Evolutionary conservation across 345 rosid species (phyloP), one percentile per base, ranked within the genome.

Genomic region (Stellera chamaejasme): DNA sequence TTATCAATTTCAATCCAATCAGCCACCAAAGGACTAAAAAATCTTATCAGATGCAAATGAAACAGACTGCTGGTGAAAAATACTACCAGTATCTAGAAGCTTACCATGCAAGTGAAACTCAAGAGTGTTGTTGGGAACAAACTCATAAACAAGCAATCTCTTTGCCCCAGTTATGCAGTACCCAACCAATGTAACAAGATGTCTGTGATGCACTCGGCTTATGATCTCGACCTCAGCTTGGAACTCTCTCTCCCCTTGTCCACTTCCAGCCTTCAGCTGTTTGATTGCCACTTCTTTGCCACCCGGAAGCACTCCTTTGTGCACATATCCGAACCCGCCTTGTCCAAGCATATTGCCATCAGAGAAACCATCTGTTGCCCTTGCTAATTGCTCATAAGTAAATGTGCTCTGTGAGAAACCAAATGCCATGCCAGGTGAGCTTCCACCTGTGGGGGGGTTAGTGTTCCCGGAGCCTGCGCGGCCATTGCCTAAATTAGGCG

Each of bases 331-430:
- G 52, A 72, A 75, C 39, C 83, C 83, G 32, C 83, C 83, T 61
- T 75, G 76, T 16, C 83, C 78, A 4, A 78, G 77, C 12, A 72
- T 71, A 45, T 78, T 78, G 14, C 76, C 69, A 2, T 71, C 63
- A 0, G 73, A 72, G 68, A 78, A 78, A 15, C 69, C 77, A 52
- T 63, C 69, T 1, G 75, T 75, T 6, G 80, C 83, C 72, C 62
- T 53, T 2, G 69, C 66, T 45, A 78, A 58, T 28, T 75, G 76
- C 53, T 69, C 75, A 2, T 75, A 72, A 1, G 72, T 61, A 58
- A 71, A 74, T 5, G 68, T 69, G 68, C 87, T 79, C 71, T 76
- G 79, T 15, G 87, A 72, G 71, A 79, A 76, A 48, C 87, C 70
- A 56, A 82, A 66, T 6, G 70, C 27, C 41, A 82, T 47, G 47